Conservation (phyloP, 2,329 filamentous ascomycete species). For the Verticillium nubilum region DNA sequence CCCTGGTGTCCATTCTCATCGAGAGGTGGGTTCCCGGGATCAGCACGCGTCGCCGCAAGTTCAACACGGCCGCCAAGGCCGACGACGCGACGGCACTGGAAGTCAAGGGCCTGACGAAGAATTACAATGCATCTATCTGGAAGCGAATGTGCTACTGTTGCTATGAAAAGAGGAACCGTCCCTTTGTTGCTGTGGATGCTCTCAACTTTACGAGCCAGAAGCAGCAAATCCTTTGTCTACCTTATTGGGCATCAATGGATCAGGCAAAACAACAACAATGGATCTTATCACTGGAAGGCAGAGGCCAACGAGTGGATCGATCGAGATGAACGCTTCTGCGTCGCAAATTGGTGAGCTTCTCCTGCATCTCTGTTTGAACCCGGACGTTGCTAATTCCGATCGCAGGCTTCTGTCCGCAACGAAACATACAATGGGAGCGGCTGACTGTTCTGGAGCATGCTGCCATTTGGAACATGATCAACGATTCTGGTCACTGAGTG, state of each 20-base stretch:
- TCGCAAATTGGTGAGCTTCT: constrained; percentile 32
- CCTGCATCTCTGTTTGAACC: no score
- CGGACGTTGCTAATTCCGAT: background rate
- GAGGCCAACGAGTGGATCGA: constrained; percentile 50
- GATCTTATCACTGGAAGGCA: constrained; percentile 21
- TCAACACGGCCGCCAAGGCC: constrained; percentile 22
- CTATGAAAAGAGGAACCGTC: constrained; percentile 13
- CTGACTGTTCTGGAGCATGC: constrained; percentile 68
- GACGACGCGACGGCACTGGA: constrained; percentile 9
- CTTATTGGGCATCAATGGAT: constrained; percentile 54
- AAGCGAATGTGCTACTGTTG: constrained; percentile 18
- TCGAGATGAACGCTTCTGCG: constrained; percentile 44
- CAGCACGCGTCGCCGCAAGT: constrained; percentile 50
- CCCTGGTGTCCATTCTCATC: background rate
- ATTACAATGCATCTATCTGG: constrained; percentile 15
- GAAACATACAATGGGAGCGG: constrained; percentile 71
- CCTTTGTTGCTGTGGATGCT: constrained; percentile 46
- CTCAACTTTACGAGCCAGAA: constrained; percentile 33
- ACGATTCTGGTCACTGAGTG: no score
- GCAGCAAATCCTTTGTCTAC: constrained; percentile 62
- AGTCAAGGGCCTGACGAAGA: constrained; percentile 14
- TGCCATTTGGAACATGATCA: constrained; percentile 62
- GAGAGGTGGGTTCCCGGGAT: constrained; percentile 25
- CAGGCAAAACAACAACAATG: constrained; percentile 53
- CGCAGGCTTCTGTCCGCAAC: constrained; percentile 67